Percentiles rank a stretch among this genome's conserved stretches.
Conservation (phyloP, 352 stramenopile species). For the Pythium inflatum region DNA sequence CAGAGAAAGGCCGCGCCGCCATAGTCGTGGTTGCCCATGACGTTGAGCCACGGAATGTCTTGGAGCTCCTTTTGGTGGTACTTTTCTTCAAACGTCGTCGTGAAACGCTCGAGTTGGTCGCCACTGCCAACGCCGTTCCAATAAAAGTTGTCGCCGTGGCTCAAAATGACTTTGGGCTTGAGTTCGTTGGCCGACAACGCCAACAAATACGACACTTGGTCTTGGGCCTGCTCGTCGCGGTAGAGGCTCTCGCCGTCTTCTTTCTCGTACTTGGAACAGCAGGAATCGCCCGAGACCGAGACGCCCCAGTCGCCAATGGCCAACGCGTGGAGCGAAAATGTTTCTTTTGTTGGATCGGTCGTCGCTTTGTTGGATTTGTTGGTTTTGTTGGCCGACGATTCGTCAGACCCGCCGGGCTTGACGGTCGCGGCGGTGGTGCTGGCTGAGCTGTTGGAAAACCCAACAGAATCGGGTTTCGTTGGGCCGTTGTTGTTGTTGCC, state of each 20-base stretch:
- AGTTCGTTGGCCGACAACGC: constrained; percentile 40
- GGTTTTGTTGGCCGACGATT: background rate
- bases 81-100: constrained; percentile 69
- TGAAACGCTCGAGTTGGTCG: constrained; percentile 61
- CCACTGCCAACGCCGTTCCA: constrained; percentile 69
- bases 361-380: constrained; percentile 3
- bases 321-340: constrained; percentile 29
- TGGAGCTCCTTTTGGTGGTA: constrained; percentile 60
- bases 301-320: constrained; percentile 36
- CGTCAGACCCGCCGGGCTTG: constrained; percentile 7
- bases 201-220: constrained; percentile 36
- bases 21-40: constrained; percentile 84
- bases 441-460: background rate
- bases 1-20: constrained; percentile 75
- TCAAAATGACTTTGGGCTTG: constrained; percentile 63
- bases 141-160: constrained; percentile 86
- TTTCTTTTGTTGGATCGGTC: constrained; percentile 13
- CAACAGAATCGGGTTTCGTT: background rate
- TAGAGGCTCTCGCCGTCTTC: constrained; percentile 25
- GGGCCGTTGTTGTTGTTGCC: background rate
- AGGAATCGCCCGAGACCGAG: constrained; percentile 28
- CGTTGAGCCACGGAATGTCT: constrained; percentile 70
- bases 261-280: constrained; percentile 35
- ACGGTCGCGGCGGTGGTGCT: background rate
- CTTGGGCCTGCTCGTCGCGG: constrained; percentile 43